phyloP scores from a whole-genome alignment of 768 basidiomycete species.

The Lactifluus pinguis region DNA sequence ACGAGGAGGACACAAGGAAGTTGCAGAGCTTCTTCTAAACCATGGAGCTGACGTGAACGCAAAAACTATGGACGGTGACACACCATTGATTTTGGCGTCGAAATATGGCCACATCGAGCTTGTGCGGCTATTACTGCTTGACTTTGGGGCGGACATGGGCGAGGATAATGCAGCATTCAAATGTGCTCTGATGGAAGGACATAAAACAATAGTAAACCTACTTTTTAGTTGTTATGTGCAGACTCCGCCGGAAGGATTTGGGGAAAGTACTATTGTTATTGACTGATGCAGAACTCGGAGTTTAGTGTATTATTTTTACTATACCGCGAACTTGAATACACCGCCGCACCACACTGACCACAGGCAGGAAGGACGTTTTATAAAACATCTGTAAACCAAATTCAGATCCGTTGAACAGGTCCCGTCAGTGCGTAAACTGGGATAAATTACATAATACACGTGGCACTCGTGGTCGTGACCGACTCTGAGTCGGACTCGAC shows the following conservation, averaged over 20 bases:
- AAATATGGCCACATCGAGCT: not conserved
- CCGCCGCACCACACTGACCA: too few species aligned
- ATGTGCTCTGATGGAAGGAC: not conserved
- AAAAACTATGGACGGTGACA: not conserved
- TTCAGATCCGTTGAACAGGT: too few species aligned
- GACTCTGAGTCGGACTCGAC: too few species aligned
- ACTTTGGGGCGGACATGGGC: not conserved
- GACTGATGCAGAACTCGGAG: too few species aligned
- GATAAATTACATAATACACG: too few species aligned
- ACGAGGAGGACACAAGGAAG: not conserved
- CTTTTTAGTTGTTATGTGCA: not conserved
- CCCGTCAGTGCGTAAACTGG: too few species aligned
- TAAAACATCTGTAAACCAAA: too few species aligned
- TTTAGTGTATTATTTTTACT: too few species aligned
- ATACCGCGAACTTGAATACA: too few species aligned
- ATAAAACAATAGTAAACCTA: not conserved
- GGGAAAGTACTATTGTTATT: too few species aligned
- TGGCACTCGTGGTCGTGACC: too few species aligned
- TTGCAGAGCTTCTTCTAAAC: not conserved
- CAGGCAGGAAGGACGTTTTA: slow-evolving; percentile 32
- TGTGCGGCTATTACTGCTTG: not conserved
- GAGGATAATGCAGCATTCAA: not conserved
- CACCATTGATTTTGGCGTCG: not conserved
- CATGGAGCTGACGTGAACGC: not conserved
- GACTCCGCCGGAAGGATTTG: too few species aligned